Base-by-base conservation (phyloP, 2,329 filamentous ascomycete species). In the Sarocladium brachiariae region DNA sequence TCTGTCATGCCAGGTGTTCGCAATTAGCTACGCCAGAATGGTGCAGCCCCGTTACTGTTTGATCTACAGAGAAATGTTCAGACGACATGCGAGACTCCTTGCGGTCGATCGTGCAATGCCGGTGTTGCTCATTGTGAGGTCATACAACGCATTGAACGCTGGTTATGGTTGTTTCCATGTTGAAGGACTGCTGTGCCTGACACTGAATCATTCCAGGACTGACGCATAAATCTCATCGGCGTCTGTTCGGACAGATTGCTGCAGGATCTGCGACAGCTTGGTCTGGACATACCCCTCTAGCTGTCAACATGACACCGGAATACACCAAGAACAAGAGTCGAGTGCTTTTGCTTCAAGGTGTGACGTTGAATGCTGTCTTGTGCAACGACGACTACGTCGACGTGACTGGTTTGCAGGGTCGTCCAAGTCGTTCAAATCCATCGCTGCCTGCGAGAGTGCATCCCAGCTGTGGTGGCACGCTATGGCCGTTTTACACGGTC, bases 271-370 rank as follows among this genome's bases (percentile, higher is more conserved):
- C 43, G 25, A 31, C 39, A 43, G 6, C 10, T 25, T 11, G 39
- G 39, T n/a, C 39, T 43, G 4, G 39, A 25, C 13, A 25, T 10
- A 16, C 39, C 39, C 19, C 23, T n/a, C 21, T 10, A 19, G n/a
- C 14, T 23, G 27, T 47, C 43, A 31, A 47, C 25, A 13, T 47
- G 43, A 47, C n/a, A 47, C 43, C 21, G 43, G 31, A n/a, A 6
- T 47, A 47, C 43, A n/a, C 33, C 24, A 47, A 16, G 21, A 7
- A 7, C 3, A 11, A 23, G 8, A 7, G 16, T 9, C 11, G 7
- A 19, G 6, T 39, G 6, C 16, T 9, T 35, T 31, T 31, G 8
- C 30, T 31, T 31, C 30, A 31, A 8, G 30, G 14, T 37, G 9
- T n/a, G n/a, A n/a, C n/a, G n/a, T n/a, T n/a, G n/a, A n/a, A n/a